Conservation (phyloP, 768 basidiomycete species). For the Phlebiopsis flavidoalba region DNA sequence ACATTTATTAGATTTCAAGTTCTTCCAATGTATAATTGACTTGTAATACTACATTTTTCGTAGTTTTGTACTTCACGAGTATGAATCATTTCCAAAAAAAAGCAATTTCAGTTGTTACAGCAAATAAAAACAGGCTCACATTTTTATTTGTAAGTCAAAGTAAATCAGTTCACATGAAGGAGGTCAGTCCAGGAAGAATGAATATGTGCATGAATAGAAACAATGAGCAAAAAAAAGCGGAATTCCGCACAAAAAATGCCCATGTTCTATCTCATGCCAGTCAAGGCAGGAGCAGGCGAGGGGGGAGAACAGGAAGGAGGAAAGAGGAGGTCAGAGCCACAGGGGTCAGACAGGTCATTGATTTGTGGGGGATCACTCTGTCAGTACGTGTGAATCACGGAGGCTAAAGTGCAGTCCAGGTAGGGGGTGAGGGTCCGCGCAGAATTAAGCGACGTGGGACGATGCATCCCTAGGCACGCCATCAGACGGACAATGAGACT, state of each 20-base stretch:
- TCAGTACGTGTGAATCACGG: neutral
- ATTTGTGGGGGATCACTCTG: neutral
- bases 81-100: no score
- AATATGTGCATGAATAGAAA: neutral
- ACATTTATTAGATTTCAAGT: neutral
- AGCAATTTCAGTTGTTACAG: no score
- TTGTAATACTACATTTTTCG: neutral
- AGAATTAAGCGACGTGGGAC: neutral
- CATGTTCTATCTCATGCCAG: neutral
- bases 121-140: no score
- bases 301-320: neutral
- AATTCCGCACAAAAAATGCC: neutral
- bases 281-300: neutral
- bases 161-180: no score
- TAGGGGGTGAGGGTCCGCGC: neutral
- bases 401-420: neutral
- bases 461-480: no score
- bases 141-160: no score
- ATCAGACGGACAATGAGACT: neutral
- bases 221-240: neutral
- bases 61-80: no score
- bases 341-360: neutral
- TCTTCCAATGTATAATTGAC: no score
- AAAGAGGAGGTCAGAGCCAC: neutral
- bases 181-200: no score